Percentiles rank a stretch among this genome's conserved stretches.
These are phyloP conservation scores for Talaromyces verruculosus DNA, from an alignment of 2,329 filamentous ascomycete species.

Conservation along the genomic window DNA sequence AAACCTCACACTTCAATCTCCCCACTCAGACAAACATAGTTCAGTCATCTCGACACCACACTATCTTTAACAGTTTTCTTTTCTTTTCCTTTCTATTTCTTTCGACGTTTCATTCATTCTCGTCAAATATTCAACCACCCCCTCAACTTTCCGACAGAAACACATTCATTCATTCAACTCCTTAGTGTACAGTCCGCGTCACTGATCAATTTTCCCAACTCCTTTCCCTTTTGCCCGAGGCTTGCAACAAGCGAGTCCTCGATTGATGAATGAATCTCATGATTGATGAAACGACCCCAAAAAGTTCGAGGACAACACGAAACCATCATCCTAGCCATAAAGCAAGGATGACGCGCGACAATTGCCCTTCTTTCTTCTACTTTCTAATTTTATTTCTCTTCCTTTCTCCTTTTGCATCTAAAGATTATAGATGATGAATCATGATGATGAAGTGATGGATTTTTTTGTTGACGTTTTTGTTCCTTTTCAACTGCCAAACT, in stretches of 20 bases:
- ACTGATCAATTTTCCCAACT: slow-evolving; percentile 9
- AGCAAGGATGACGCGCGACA: background rate
- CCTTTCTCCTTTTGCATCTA: slow-evolving; percentile 6
- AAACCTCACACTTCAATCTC: background rate
- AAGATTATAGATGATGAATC: slow-evolving; percentile 17
- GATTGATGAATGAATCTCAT: slow-evolving; percentile 9
- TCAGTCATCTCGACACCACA: slow-evolving; percentile 10
- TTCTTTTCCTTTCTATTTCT: slow-evolving; percentile 11
- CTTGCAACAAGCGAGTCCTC: background rate
- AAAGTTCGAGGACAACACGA: slow-evolving; percentile 12
- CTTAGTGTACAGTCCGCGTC: slow-evolving; percentile 17
- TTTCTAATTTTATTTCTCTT: background rate
- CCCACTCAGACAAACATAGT: background rate
- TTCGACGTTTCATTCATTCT: slow-evolving; percentile 1
- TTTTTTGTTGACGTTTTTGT: slow-evolving; percentile 8
- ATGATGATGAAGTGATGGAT: slow-evolving; percentile 17
- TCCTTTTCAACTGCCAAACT: slow-evolving; percentile 1
- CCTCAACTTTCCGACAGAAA: background rate
- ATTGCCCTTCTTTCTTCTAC: background rate
- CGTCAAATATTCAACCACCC: background rate
- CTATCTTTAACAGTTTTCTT: slow-evolving; percentile 22
- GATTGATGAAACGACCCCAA: slow-evolving; percentile 20
- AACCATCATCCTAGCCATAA: background rate
- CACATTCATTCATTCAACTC: slow-evolving; percentile 1
- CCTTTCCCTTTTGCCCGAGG: background rate